Evolutionary conservation across 768 basidiomycete genomes (phyloP).

Genomic region (Lactifluus echinatus): DNA sequence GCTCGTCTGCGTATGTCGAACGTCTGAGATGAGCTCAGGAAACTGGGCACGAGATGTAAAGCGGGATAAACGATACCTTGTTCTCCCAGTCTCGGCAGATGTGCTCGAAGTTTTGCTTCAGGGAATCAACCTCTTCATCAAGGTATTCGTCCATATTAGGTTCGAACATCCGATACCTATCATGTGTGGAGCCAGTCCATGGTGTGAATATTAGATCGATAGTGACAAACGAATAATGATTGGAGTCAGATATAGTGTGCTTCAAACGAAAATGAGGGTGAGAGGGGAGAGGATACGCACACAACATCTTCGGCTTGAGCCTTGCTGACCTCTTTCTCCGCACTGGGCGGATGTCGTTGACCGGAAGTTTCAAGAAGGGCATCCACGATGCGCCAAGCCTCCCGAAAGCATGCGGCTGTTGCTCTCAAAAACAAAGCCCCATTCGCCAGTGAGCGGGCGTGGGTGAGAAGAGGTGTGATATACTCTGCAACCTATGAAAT

Average conservation of each 20-base stretch:
- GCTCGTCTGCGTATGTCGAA: constrained; percentile 26
- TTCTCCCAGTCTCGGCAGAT: constrained; percentile 78
- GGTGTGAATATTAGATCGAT: not conserved
- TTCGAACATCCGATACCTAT: constrained; percentile 91
- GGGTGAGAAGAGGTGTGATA: constrained; percentile 63
- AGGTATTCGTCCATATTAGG: constrained; percentile 96
- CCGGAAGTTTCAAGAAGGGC: constrained; percentile 50
- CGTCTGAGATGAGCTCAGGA: constrained; percentile 54
- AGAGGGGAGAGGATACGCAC: constrained; percentile 36
- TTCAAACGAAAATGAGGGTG: not conserved
- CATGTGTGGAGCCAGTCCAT: not conserved
- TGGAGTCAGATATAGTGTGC: not conserved
- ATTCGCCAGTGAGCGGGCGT: constrained; percentile 65
- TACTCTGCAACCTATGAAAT: constrained; percentile 75
- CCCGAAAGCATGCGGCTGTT: constrained; percentile 82
- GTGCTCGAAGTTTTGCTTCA: constrained; percentile 62
- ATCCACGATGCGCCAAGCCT: constrained; percentile 82
- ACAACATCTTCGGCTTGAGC: constrained; percentile 74
- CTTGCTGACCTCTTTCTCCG: constrained; percentile 35
- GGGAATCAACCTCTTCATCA: constrained; percentile 81
- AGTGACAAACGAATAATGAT: constrained; percentile 2
- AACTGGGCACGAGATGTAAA: constrained; percentile 36
- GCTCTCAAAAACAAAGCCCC: constrained; percentile 66
- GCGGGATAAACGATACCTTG: constrained; percentile 39
- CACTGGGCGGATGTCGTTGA: constrained; percentile 6